Conservation (phyloP, 352 stramenopile species). For the Achlya hypogyna region DNA sequence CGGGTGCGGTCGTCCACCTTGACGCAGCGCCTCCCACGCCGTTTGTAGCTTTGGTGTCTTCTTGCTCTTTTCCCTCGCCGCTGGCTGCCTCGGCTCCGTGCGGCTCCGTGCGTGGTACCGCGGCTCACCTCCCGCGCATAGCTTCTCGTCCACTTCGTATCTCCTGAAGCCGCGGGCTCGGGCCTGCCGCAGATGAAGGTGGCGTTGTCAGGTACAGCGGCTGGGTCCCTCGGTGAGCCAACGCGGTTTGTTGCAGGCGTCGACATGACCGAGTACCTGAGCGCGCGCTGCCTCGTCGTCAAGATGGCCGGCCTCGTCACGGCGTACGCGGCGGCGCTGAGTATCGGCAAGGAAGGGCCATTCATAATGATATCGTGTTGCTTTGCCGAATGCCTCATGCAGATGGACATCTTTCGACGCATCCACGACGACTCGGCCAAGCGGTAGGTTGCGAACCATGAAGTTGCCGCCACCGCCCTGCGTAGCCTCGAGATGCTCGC, state of each 20-base stretch:
- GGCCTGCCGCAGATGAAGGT: slow-evolving; percentile 76
- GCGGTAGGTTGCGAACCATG: slow-evolving; percentile 20
- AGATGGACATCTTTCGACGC: slow-evolving; percentile 47
- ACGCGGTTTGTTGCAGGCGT: slow-evolving; percentile 27
- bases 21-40: not conserved
- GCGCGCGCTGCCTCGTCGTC: slow-evolving; percentile 51
- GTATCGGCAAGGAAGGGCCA: slow-evolving; percentile 41
- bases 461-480: not conserved
- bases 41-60: slow-evolving; percentile 40
- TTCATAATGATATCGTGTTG: slow-evolving; percentile 85
- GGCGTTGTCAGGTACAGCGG: slow-evolving; percentile 42
- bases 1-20: slow-evolving; percentile 12
- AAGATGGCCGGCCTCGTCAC: slow-evolving; percentile 63
- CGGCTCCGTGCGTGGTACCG: too few relatives aligned
- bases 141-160: slow-evolving; percentile 46
- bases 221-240: not conserved
- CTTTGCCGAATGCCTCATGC: slow-evolving; percentile 73
- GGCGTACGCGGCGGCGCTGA: slow-evolving; percentile 32
- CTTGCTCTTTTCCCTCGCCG: slow-evolving; percentile 38
- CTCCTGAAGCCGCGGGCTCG: slow-evolving; percentile 59
- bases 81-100: slow-evolving; percentile 29
- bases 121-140: too few relatives aligned
- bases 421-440: slow-evolving; percentile 76
- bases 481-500: slow-evolving; percentile 62
- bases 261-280: slow-evolving; percentile 67